Base-by-base conservation (phyloP, 2,329 filamentous ascomycete genomes). In the Dichotomopilus funicola region DNA sequence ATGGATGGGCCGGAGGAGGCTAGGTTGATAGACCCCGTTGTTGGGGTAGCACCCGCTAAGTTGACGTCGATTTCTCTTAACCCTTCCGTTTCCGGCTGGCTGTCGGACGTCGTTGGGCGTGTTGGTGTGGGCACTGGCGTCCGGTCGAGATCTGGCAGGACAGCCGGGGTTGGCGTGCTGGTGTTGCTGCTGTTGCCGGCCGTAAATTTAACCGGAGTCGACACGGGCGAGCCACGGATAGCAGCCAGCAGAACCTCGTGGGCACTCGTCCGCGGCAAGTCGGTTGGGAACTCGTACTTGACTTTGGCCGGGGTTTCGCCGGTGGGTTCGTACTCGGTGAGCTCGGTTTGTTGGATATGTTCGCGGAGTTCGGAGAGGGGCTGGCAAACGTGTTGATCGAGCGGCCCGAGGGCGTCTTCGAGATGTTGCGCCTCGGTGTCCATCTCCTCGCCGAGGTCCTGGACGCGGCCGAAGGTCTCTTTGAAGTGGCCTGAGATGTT, bases 301-400 rank as follows among this genome's bases (percentile, higher is more conserved):
- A 78, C 75, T 72, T 91, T 94, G 66, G 88, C 83, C 0, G 94
- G 94, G 1, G 94, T 97, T 47, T 87, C 79, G 51, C 94, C 92
- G 0, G 94, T 97, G 0, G 88, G 82, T 40, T 82, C 76, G 69
- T 97, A 97, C 67, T 96, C 91, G 52, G 84, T 79, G 51, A 97
- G 77, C 4, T 76, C 71, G 1, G 85, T 83, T 47, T 71, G 73
- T 12, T 79, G 73, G 47, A 96, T 82, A n/a, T 83, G 79, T 13
- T 83, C 77, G 6, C 89, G 83, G 33, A 99, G 81, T 47, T 84
- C 78, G 33, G 77, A 73, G 5, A 97, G 81, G 6, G 90, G 87
- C 62, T 83, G 79, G 59, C 85, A 83, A 9, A 95, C 70, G 8
- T 78, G 76, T 35, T 73, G 70, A 1, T 75, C 71, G 4, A 95